Conservation (phyloP, 2,329 filamentous ascomycete genomes). For the Orbilia blumenaviensis region DNA sequence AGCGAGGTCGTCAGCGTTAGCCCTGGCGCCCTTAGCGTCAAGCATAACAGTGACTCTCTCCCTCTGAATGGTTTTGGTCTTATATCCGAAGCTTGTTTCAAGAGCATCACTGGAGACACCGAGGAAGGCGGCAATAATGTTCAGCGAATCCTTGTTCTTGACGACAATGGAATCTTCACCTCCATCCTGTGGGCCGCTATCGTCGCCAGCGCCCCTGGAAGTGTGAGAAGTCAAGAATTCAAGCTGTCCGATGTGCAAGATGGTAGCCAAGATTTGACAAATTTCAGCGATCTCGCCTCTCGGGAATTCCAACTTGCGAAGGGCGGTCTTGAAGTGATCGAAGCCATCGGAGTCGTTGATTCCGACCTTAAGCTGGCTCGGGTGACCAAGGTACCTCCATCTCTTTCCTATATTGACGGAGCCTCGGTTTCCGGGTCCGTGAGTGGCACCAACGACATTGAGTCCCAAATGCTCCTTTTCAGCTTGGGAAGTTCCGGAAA, state of each 20-base stretch:
- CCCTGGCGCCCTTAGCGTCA: constrained; percentile 86
- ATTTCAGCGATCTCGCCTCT: constrained; percentile 94
- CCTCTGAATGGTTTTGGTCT: constrained; percentile 93
- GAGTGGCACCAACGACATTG: constrained; percentile 67
- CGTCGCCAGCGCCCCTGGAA: constrained; percentile 81
- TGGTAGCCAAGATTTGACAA: constrained; percentile 90
- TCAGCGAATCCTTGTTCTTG: constrained; percentile 89
- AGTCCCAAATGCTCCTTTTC: constrained; percentile 87
- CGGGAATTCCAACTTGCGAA: constrained; percentile 93
- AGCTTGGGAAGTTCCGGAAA: constrained; percentile 87
- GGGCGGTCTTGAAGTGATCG: constrained; percentile 94
- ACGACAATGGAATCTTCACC: constrained; percentile 85
- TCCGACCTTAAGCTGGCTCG: constrained; percentile 94
- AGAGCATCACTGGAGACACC: constrained; percentile 83
- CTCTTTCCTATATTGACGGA: constrained; percentile 73
- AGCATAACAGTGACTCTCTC: constrained; percentile 99
- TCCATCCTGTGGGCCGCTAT: constrained; percentile 95
- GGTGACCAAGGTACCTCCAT: constrained; percentile 96
- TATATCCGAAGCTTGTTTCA: constrained; percentile 89
- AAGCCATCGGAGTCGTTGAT: constrained; percentile 97
- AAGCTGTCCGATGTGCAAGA: constrained; percentile 96
- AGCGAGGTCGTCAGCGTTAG: constrained; percentile 92
- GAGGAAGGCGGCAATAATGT: constrained; percentile 90
- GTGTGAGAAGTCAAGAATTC: constrained; percentile 86
- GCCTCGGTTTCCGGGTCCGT: constrained; percentile 65